These are phyloP conservation scores for Amauroascus niger DNA, from an alignment of 2,329 filamentous ascomycete species.

Conservation along the genomic window DNA sequence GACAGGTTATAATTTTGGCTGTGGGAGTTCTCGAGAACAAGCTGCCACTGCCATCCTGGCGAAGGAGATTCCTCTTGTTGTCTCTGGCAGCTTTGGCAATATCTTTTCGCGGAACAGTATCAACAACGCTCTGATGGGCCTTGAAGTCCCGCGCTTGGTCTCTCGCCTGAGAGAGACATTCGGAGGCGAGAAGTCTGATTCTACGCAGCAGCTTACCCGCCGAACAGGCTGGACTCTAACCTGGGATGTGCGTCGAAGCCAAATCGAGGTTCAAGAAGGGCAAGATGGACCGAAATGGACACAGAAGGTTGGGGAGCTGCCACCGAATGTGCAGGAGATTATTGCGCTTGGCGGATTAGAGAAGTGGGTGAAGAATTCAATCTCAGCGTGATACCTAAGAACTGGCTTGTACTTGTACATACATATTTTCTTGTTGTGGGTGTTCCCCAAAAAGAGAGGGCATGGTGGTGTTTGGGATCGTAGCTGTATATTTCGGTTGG, in stretches of 20 bases:
- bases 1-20: conserved; percentile 80
- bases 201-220: conserved; percentile 54
- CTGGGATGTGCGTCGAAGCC: conserved; percentile 69
- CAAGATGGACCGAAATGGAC: conserved; percentile 59
- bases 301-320: conserved; percentile 72
- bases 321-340: conserved; percentile 78
- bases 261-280: conserved; percentile 62
- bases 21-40: conserved; percentile 71
- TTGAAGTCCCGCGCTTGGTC: conserved; percentile 32
- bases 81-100: conserved; percentile 71
- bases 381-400: conserved; percentile 27
- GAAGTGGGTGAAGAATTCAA: conserved; percentile 69
- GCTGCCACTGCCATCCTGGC: conserved; percentile 80
- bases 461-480: background rate
- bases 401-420: background rate
- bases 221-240: conserved; percentile 73
- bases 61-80: conserved; percentile 67
- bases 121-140: conserved; percentile 33
- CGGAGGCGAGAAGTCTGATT: conserved; percentile 28
- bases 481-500: background rate
- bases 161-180: conserved; percentile 28
- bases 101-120: conserved; percentile 60
- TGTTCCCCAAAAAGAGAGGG: background rate
- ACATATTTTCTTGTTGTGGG: background rate
- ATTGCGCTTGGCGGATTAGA: conserved; percentile 68